Evolutionary conservation across 2,329 filamentous ascomycete species (phyloP).

Genomic region (Cordyceps pruinosa): DNA sequence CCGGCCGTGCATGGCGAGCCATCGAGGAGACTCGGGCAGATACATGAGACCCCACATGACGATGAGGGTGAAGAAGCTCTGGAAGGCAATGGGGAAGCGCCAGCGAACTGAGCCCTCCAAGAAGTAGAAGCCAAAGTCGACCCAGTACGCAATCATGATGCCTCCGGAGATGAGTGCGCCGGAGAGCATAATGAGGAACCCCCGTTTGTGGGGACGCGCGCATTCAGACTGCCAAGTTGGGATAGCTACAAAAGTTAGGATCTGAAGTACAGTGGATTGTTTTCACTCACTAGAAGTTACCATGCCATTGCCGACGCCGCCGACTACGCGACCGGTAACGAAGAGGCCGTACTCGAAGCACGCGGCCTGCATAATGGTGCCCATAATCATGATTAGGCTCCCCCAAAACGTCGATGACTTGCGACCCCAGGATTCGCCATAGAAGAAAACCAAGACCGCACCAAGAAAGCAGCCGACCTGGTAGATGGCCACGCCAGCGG

Average conservation of each 20-base stretch:
- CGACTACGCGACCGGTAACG: constrained; percentile 20
- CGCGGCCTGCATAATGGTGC: constrained; percentile 21
- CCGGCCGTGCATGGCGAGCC: constrained; percentile 35
- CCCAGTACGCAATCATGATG: constrained; percentile 27
- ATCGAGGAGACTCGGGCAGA: constrained; percentile 40
- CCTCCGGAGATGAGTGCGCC: constrained; percentile 24
- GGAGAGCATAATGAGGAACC: constrained; percentile 22
- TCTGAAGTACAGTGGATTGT: neutral
- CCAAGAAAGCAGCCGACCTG: constrained; percentile 25
- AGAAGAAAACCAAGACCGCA: constrained; percentile 23
- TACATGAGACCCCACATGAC: constrained; percentile 50
- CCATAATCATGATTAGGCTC: constrained; percentile 25
- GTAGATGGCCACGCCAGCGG: constrained; percentile 23
- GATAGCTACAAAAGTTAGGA: constrained; percentile 15
- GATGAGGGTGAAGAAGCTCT: constrained; percentile 28
- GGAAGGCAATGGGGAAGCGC: constrained; percentile 28
- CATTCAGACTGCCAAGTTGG: constrained; percentile 26
- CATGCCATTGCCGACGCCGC: constrained; percentile 24
- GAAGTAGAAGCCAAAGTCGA: constrained; percentile 26
- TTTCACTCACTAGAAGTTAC: constrained; percentile 19
- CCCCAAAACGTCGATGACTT: constrained; percentile 28
- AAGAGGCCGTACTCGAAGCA: constrained; percentile 22
- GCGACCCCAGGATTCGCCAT: constrained; percentile 25
- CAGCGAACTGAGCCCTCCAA: constrained; percentile 24
- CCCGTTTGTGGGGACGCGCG: constrained; percentile 22